phyloP scores from a whole-genome alignment of 1,139 yeast genomes.

The Chernovozyma sophiae-reginae region DNA sequence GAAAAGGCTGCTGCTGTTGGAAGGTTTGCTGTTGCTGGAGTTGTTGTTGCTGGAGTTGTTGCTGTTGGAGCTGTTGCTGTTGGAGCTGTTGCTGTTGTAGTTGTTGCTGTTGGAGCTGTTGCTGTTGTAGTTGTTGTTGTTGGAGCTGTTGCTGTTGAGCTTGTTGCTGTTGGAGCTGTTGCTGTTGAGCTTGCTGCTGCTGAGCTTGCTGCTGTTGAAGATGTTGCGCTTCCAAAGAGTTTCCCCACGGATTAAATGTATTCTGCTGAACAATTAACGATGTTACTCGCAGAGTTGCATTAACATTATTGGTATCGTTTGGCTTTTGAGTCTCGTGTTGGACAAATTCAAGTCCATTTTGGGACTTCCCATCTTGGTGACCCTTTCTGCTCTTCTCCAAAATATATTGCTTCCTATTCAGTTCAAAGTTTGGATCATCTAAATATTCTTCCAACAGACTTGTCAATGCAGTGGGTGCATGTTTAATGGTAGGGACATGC shows the following conservation, averaged over 20 bases:
- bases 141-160: conserved; percentile 8
- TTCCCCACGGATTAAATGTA: conserved; percentile 45
- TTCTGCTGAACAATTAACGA: conserved; percentile 40
- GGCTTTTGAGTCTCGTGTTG: conserved; percentile 9
- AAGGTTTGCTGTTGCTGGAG: conserved; percentile 2
- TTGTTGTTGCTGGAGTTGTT: conserved; percentile 5
- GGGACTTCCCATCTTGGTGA: background rate
- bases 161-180: conserved; percentile 11
- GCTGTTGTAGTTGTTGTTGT: conserved; percentile 5
- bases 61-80: conserved; percentile 8
- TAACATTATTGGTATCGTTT: conserved; percentile 1
- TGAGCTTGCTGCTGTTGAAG: conserved; percentile 12
- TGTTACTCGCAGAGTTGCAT: conserved; percentile 19
- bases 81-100: conserved; percentile 11
- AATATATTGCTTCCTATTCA: conserved; percentile 71
- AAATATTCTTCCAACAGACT: conserved; percentile 84
- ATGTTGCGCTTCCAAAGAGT: conserved; percentile 7
- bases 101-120: conserved; percentile 8
- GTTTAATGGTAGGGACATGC: conserved; percentile 92
- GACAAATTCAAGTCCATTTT: background rate
- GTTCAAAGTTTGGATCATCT: conserved; percentile 80
- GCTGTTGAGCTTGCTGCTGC: conserved; percentile 10
- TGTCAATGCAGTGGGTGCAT: conserved; percentile 93
- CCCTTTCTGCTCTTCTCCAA: conserved; percentile 44
- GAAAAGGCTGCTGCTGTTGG: conserved; percentile 1